A percentile compares a stretch with the other conserved stretches of the same genome.
phyloP scores from a whole-genome alignment of 176 grass and related monocot species.

The Carex littledalei region DNA sequence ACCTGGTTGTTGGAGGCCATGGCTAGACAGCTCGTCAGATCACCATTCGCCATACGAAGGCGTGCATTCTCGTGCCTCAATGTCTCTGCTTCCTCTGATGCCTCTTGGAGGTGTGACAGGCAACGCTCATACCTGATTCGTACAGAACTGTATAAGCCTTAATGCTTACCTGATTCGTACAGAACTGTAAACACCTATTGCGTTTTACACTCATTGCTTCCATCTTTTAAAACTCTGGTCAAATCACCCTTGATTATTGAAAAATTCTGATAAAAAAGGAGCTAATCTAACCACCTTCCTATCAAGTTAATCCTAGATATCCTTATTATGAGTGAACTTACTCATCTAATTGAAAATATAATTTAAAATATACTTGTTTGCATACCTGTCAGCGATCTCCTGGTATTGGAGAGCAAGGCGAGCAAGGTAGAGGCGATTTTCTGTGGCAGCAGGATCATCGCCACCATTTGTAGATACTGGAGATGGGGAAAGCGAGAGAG shows the following conservation, averaged over 20 bases:
- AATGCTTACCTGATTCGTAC: background rate
- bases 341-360: background rate
- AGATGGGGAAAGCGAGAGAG: conserved; percentile 68
- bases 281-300: background rate
- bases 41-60: conserved; percentile 63
- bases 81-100: conserved; percentile 44
- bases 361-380: background rate
- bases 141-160: background rate
- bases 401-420: conserved; percentile 81
- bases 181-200: background rate
- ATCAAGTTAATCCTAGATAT: background rate
- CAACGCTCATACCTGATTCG: conserved; percentile 55
- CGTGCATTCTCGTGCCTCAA: conserved; percentile 63
- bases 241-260: background rate
- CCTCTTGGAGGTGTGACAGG: conserved; percentile 72
- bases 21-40: conserved; percentile 49
- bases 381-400: conserved; percentile 60
- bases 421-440: conserved; percentile 62
- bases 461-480: conserved; percentile 48
- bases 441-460: conserved; percentile 33
- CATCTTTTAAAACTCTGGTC: background rate
- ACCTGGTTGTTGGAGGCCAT: conserved; percentile 39
- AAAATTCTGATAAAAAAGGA: background rate
- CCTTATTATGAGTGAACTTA: background rate
- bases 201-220: background rate